Evolutionary conservation across 345 rosid species (phyloP).

Genomic region (Capsella bursapastoris): DNA sequence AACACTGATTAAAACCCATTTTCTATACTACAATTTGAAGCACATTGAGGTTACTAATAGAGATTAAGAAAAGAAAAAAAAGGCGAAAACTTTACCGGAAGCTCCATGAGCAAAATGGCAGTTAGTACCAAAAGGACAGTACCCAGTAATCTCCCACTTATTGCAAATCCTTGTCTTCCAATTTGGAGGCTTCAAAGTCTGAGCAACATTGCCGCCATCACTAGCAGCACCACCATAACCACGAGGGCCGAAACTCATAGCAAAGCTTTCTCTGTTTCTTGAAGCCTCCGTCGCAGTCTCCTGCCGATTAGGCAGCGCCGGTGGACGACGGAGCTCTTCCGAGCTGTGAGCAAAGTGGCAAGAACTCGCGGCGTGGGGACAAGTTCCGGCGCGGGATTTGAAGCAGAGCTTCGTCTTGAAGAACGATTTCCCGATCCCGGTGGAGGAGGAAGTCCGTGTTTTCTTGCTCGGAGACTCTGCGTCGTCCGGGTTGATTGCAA

Average conservation of each 20-base stretch:
- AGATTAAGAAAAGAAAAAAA: not conserved
- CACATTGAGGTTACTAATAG: not conserved
- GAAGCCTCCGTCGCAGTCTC: slow-evolving; percentile 76
- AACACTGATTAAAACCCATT: not conserved
- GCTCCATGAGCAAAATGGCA: slow-evolving; percentile 93
- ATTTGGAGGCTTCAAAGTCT: slow-evolving; percentile 68
- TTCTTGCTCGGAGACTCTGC: slow-evolving; percentile 65
- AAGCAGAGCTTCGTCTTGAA: slow-evolving; percentile 91
- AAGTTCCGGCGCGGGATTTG: slow-evolving; percentile 75
- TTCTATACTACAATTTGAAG: not conserved
- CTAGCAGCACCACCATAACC: slow-evolving; percentile 52
- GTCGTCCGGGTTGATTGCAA: slow-evolving; percentile 47
- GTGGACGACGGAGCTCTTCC: slow-evolving; percentile 89
- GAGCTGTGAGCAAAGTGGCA: slow-evolving; percentile 87
- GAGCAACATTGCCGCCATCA: slow-evolving; percentile 41
- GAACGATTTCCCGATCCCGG: slow-evolving; percentile 71
- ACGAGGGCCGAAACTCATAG: slow-evolving; percentile 85
- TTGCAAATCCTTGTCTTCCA: slow-evolving; percentile 93
- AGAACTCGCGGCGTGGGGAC: slow-evolving; percentile 65
- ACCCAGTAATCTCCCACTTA: slow-evolving; percentile 86
- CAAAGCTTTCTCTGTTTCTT: slow-evolving; percentile 80
- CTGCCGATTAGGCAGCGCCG: slow-evolving; percentile 74
- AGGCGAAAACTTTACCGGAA: slow-evolving; percentile 55
- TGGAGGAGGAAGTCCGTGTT: slow-evolving; percentile 46
- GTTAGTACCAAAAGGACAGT: slow-evolving; percentile 79